Conservation (phyloP, 345 rosid genomes). For the Ceriops decandra region DNA sequence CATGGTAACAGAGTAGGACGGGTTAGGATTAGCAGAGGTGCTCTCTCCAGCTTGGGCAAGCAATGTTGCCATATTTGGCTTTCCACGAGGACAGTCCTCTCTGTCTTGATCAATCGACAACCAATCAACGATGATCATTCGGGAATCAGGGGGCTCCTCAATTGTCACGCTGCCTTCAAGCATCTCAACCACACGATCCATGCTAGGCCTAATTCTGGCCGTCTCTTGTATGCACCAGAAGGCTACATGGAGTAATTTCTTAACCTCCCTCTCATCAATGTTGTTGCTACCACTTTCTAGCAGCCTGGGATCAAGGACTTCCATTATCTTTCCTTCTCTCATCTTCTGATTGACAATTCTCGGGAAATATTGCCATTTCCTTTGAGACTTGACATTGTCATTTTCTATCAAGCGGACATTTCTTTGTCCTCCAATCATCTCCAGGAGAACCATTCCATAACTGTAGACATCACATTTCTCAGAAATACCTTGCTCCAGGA, state of each 20-base stretch:
- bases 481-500: conserved; percentile 21
- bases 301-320: conserved; percentile 59
- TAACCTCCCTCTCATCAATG: conserved; percentile 56
- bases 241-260: conserved; percentile 52
- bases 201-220: conserved; percentile 59
- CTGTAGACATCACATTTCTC: conserved; percentile 31
- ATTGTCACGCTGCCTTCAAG: conserved; percentile 62
- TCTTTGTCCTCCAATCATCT: conserved; percentile 23
- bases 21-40: conserved; percentile 9
- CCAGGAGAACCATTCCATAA: conserved; percentile 29
- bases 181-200: conserved; percentile 73
- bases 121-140: conserved; percentile 65
- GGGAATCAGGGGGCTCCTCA: conserved; percentile 66
- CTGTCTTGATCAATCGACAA: conserved; percentile 44
- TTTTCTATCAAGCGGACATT: conserved; percentile 38
- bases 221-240: conserved; percentile 90
- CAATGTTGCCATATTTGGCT: conserved; percentile 20
- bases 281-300: conserved; percentile 29
- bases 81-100: neutral
- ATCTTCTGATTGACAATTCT: conserved; percentile 56
- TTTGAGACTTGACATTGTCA: conserved; percentile 29
- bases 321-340: conserved; percentile 62
- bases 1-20: conserved; percentile 41
- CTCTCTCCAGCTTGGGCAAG: conserved; percentile 16
- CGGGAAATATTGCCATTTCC: conserved; percentile 65